Conservation (phyloP, 305 asterid genomes). For the Fraxinus angustifolia region DNA sequence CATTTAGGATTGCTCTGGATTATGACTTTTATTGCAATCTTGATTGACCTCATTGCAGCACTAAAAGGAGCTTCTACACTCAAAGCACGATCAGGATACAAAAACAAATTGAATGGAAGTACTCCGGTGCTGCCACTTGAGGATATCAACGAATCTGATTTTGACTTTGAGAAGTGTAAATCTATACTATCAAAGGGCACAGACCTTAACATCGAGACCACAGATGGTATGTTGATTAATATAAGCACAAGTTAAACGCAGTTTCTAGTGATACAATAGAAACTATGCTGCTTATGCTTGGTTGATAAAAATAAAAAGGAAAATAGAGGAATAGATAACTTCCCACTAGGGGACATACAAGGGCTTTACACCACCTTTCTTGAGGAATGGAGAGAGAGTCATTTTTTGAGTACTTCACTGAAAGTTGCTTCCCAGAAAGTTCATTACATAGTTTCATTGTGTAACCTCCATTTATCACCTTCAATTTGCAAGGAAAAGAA, state of each 20-base stretch:
- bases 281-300: neutral
- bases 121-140: constrained; percentile 69
- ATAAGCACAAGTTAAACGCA: neutral
- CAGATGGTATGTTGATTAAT: constrained; percentile 51
- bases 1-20: constrained; percentile 2
- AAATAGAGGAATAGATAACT: neutral
- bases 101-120: constrained; percentile 57
- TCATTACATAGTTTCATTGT: neutral
- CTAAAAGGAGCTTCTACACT: constrained; percentile 83
- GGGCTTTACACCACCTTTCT: neutral
- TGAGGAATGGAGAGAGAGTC: neutral
- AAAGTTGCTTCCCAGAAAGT: neutral
- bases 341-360: neutral
- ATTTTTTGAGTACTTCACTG: neutral
- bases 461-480: neutral
- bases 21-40: neutral
- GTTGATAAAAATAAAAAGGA: neutral
- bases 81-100: constrained; percentile 60
- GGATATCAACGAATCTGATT: constrained; percentile 47
- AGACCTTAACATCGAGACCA: constrained; percentile 52
- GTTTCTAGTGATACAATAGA: neutral
- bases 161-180: constrained; percentile 63
- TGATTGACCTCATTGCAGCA: constrained; percentile 43
- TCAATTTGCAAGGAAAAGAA: neutral
- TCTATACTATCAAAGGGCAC: constrained; percentile 66